Percentiles rank a stretch among this genome's conserved stretches.
Conservation (phyloP, 352 stramenopile genomes). For the Plasmopara viticola region DNA sequence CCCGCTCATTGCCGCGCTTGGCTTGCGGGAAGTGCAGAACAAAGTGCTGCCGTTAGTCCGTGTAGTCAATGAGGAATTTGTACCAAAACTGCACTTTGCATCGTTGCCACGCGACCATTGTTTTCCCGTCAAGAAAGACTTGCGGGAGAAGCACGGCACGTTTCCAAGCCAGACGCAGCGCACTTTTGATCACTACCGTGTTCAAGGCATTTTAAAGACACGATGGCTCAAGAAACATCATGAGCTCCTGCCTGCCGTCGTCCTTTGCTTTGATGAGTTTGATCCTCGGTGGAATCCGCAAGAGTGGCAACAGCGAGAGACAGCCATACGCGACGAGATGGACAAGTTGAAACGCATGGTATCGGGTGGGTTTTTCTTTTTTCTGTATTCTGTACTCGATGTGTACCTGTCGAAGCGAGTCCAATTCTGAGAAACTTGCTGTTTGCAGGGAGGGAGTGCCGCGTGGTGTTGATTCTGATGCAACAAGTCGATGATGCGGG, state of each 20-base stretch:
- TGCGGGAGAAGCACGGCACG: conserved; percentile 78
- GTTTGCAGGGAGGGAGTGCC: conserved; percentile 53
- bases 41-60: conserved; percentile 65
- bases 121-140: conserved; percentile 78
- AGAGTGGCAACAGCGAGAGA: conserved; percentile 71
- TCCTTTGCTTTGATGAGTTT: conserved; percentile 82
- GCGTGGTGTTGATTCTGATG: conserved; percentile 71
- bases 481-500: conserved; percentile 73
- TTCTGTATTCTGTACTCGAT: background rate
- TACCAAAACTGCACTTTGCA: conserved; percentile 71
- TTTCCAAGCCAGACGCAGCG: conserved; percentile 81
- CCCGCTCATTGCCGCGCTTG: conserved; percentile 74
- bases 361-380: conserved; percentile 27
- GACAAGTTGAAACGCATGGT: conserved; percentile 63
- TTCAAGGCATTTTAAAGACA: conserved; percentile 70
- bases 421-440: background rate
- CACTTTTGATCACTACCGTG: conserved; percentile 68
- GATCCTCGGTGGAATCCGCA: conserved; percentile 63
- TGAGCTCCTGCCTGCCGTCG: conserved; percentile 66
- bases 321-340: conserved; percentile 61
- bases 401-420: no score
- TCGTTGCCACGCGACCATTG: conserved; percentile 67
- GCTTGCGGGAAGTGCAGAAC: conserved; percentile 64
- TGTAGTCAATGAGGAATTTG: conserved; percentile 75
- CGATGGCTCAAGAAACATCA: conserved; percentile 86